Evolutionary conservation across 306 rosid species (phyloP).

Genomic region (Dryas drummondii): DNA sequence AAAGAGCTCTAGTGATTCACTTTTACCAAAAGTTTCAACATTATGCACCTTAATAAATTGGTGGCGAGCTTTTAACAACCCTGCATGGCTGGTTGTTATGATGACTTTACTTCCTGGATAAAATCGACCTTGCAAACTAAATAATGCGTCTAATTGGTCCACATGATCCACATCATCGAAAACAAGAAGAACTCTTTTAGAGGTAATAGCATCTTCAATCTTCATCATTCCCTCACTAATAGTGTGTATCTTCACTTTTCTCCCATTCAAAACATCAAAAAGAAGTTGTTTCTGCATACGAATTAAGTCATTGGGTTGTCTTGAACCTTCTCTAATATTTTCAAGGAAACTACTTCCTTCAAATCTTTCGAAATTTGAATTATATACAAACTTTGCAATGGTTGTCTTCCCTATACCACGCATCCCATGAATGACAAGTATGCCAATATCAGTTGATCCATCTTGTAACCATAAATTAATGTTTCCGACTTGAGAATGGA

Average conservation of each 20-base stretch:
- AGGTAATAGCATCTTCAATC: neutral
- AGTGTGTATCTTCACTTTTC: neutral
- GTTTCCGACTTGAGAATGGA: neutral
- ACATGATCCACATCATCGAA: neutral
- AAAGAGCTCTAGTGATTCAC: neutral
- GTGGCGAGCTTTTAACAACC: neutral
- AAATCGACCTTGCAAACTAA: neutral
- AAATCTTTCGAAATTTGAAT: neutral
- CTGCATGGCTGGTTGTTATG: neutral
- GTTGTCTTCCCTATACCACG: slow-evolving; percentile 4
- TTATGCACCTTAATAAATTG: neutral
- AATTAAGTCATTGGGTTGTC: neutral
- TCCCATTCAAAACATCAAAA: neutral
- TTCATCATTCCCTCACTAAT: neutral
- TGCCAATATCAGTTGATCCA: neutral
- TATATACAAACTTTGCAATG: neutral
- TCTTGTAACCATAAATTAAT: neutral
- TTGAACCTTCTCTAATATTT: neutral
- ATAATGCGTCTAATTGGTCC: neutral
- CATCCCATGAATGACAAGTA: neutral
- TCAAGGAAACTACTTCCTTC: neutral
- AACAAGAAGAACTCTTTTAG: slow-evolving; percentile 4
- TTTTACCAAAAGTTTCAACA: neutral
- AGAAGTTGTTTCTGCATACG: neutral
- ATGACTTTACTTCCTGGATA: slow-evolving; percentile 2